Evolutionary conservation across 2,329 filamentous ascomycete species (phyloP).

Genomic region (Dactylellina sp.): DNA sequence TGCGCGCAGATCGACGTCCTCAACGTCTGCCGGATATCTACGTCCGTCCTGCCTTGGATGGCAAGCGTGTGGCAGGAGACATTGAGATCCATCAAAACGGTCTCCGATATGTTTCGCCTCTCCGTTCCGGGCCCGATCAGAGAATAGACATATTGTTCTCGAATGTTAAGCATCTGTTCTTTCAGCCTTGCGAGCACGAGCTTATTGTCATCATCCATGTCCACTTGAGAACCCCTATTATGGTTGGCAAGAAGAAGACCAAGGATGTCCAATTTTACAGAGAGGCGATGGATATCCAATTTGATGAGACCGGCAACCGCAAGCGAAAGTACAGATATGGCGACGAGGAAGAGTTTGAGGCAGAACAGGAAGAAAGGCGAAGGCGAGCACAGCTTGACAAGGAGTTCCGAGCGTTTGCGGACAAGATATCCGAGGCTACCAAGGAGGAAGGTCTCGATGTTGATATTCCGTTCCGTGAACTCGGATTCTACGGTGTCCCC

Average conservation of each 20-base stretch:
- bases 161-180: constrained; percentile 98
- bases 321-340: constrained; percentile 98
- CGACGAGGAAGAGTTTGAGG: constrained; percentile 98
- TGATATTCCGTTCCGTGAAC: constrained; percentile 94
- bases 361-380: constrained; percentile 94
- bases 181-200: constrained; percentile 96
- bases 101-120: constrained; percentile 89
- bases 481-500: constrained; percentile 96
- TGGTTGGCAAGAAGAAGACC: constrained; percentile 98
- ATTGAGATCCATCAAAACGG: constrained; percentile 99
- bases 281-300: constrained; percentile 97
- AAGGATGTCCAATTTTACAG: constrained; percentile 99
- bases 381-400: constrained; percentile 92
- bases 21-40: constrained; percentile 93
- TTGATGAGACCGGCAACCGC: constrained; percentile 97
- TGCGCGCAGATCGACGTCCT: constrained; percentile 74
- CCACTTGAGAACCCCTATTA: constrained; percentile 96
- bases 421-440: constrained; percentile 96
- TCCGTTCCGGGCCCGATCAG: constrained; percentile 75
- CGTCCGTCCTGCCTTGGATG: constrained; percentile 93
- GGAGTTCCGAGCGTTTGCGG: constrained; percentile 93
- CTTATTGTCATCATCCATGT: constrained; percentile 98
- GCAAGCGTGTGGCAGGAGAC: constrained; percentile 94
- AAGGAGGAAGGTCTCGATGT: constrained; percentile 86
- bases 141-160: constrained; percentile 95